Conservation (phyloP, 148 eudicot genomes). For the Salicornia ramosissima region DNA sequence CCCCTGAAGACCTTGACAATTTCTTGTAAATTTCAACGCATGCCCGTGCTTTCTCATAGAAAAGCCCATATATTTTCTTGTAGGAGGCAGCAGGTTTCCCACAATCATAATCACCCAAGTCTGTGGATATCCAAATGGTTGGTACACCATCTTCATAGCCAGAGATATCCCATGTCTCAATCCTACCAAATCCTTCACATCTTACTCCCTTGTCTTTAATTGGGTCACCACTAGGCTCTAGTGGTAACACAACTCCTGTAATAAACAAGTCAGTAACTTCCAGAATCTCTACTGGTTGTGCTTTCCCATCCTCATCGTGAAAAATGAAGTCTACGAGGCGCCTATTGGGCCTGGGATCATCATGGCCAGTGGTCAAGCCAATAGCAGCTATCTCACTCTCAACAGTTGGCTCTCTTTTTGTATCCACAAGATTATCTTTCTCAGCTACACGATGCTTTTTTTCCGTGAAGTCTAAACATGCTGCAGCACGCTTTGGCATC, state of each 20-base stretch:
- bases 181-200: conserved; percentile 95
- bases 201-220: conserved; percentile 59
- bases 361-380: conserved; percentile 64
- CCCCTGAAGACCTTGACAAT: conserved; percentile 72
- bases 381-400: conserved; percentile 72
- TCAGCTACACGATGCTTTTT: conserved; percentile 42
- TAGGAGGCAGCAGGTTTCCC: conserved; percentile 57
- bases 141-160: conserved; percentile 96
- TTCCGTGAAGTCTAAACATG: conserved; percentile 77
- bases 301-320: conserved; percentile 68
- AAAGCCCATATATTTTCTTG: conserved; percentile 67
- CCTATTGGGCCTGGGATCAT: conserved; percentile 62
- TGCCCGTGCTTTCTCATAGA: conserved; percentile 75
- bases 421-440: conserved; percentile 49
- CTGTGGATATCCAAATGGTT: conserved; percentile 85
- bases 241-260: conserved; percentile 74
- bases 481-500: conserved; percentile 91
- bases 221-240: conserved; percentile 51
- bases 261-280: conserved; percentile 73
- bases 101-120: conserved; percentile 84
- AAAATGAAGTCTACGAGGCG: conserved; percentile 72
- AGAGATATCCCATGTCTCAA: conserved; percentile 87
- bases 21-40: conserved; percentile 82
- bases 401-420: conserved; percentile 46
- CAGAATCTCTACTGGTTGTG: conserved; percentile 80